Conservation (phyloP, 2,329 filamentous ascomycete species). For the Exophiala sp. region DNA sequence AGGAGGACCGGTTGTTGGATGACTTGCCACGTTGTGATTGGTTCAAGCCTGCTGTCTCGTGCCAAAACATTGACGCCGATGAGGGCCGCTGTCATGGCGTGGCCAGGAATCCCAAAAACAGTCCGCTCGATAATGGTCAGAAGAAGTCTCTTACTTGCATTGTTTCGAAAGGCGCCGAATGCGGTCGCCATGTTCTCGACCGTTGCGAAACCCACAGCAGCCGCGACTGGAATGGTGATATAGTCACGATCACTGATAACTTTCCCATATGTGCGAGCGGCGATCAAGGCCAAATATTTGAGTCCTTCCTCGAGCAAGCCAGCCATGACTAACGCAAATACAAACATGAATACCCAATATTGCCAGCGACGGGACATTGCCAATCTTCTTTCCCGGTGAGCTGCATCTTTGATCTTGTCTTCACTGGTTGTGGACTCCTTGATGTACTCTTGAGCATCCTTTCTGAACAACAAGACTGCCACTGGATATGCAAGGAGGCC, state of each 20-base stretch:
- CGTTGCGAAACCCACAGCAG: slow-evolving; percentile 24
- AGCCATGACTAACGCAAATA: slow-evolving; percentile 17
- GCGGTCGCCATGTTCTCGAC: slow-evolving; percentile 25
- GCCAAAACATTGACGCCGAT: slow-evolving; percentile 17
- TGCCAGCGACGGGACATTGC: slow-evolving; percentile 14
- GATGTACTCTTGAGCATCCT: not conserved
- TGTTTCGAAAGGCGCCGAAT: slow-evolving; percentile 10
- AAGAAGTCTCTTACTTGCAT: not conserved
- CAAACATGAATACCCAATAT: slow-evolving; percentile 24
- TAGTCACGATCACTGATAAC: slow-evolving; percentile 10
- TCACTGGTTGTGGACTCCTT: slow-evolving; percentile 4
- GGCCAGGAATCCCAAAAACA: slow-evolving; percentile 18
- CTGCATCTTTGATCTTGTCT: not conserved
- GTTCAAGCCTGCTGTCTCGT: slow-evolving; percentile 15
- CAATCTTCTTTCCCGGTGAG: slow-evolving; percentile 2
- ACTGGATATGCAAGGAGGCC: slow-evolving; percentile 5
- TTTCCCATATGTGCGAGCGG: not conserved
- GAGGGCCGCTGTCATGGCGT: slow-evolving; percentile 19
- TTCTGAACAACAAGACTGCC: slow-evolving; percentile 10
- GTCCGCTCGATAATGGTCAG: slow-evolving; percentile 19
- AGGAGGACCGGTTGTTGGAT: slow-evolving; percentile 20
- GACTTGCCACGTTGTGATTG: slow-evolving; percentile 8
- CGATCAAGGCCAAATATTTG: slow-evolving; percentile 20
- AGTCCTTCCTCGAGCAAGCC: slow-evolving; percentile 23
- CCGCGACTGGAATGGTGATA: slow-evolving; percentile 14